Percentiles rank a stretch among this genome's conserved stretches.
These are phyloP conservation scores for Cryptococcus deneoformans DNA, from an alignment of 1,284 basidiomycete species.

Conservation along the genomic window DNA sequence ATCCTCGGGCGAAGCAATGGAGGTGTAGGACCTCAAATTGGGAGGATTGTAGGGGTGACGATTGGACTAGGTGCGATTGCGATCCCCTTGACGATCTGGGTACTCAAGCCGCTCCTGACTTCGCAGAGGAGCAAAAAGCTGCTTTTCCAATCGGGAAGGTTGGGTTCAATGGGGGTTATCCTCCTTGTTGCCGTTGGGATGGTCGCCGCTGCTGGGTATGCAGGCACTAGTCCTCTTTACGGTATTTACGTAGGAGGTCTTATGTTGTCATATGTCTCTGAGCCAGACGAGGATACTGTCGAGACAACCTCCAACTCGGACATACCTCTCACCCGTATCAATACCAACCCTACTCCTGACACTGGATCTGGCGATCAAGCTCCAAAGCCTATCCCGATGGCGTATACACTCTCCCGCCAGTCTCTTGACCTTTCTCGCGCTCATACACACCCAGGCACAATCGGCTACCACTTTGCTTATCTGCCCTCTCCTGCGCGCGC, in stretches of 20 bases:
- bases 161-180: not conserved
- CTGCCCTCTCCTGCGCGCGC: not conserved
- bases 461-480: not conserved
- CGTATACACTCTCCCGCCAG: not conserved
- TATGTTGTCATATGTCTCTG: slow-evolving; percentile 30
- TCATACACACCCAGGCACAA: not conserved
- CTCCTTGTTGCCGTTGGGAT: slow-evolving; percentile 29
- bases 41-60: slow-evolving; percentile 19
- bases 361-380: not conserved
- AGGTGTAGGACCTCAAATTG: slow-evolving; percentile 7
- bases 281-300: not conserved
- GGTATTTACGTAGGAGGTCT: slow-evolving; percentile 53
- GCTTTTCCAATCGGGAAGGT: not conserved
- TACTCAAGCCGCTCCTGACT: not conserved
- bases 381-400: not conserved
- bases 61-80: slow-evolving; percentile 25
- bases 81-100: slow-evolving; percentile 8
- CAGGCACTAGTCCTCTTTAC: slow-evolving; percentile 52
- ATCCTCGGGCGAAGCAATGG: slow-evolving; percentile 37
- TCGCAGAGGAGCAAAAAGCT: not conserved
- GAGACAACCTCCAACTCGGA: not conserved
- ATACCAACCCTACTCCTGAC: not conserved
- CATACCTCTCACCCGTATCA: not conserved
- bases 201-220: slow-evolving; percentile 36
- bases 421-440: not conserved